These are phyloP conservation scores for Coniella lustricola DNA, from an alignment of 2,329 filamentous ascomycete species.

Conservation along the genomic window DNA sequence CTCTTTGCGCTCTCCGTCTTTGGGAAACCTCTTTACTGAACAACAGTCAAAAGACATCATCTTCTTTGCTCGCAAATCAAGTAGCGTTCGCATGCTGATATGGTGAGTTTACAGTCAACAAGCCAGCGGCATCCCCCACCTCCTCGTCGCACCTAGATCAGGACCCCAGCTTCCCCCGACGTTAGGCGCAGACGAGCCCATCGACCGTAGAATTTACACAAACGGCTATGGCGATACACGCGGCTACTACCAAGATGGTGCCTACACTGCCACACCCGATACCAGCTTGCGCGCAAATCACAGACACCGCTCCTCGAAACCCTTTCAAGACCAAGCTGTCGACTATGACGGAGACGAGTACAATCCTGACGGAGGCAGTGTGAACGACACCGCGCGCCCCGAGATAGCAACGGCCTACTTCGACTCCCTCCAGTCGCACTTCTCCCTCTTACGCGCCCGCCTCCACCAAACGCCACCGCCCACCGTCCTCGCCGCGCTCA, in stretches of 20 bases:
- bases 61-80: not conserved
- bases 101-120: conserved; percentile 58
- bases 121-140: conserved; percentile 64
- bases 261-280: conserved; percentile 58
- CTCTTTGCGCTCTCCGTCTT: conserved; percentile 23
- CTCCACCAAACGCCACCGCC: conserved; percentile 51
- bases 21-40: too few species aligned
- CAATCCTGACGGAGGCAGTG: conserved; percentile 22
- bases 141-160: conserved; percentile 57
- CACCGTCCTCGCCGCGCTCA: conserved; percentile 44
- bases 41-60: not conserved
- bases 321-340: conserved; percentile 22
- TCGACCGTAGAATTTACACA: conserved; percentile 40
- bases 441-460: conserved; percentile 53
- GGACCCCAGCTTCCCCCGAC: conserved; percentile 45
- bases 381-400: conserved; percentile 21
- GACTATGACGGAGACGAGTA: conserved; percentile 24
- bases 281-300: not conserved
- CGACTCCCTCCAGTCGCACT: conserved; percentile 56
- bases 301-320: too few species aligned
- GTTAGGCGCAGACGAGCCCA: conserved; percentile 20
- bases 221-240: conserved; percentile 44
- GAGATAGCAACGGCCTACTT: conserved; percentile 61
- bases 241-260: conserved; percentile 70
- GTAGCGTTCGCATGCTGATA: conserved; percentile 34